phyloP scores from a whole-genome alignment of 495 filamentous ascomycete species.

The Neurospora sp. region DNA sequence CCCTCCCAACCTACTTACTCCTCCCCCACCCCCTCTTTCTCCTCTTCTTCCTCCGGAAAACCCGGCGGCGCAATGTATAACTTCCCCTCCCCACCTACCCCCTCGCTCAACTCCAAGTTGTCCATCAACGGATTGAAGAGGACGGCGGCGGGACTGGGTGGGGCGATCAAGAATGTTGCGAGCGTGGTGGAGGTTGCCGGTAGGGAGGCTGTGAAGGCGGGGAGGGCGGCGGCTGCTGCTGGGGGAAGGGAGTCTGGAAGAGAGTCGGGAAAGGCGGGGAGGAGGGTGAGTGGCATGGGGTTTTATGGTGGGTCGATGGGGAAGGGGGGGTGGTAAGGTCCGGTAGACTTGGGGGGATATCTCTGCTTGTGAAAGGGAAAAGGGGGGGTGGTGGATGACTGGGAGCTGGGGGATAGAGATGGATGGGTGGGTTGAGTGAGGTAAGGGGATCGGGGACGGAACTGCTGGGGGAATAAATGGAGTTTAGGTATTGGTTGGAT shows the following conservation, averaged over 20 bases:
- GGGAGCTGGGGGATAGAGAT: background rate
- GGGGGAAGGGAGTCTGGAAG: background rate
- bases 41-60: background rate
- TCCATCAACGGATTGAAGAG: background rate
- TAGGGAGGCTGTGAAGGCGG: background rate
- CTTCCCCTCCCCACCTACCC: background rate
- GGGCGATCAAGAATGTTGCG: background rate
- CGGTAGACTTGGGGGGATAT: no score
- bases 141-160: background rate
- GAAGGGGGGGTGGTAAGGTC: background rate
- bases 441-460: no score
- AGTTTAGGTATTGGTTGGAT: no score
- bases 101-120: background rate
- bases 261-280: background rate
- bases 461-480: no score
- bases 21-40: background rate
- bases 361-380: no score
- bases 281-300: background rate
- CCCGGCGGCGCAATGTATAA: background rate
- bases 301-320: background rate
- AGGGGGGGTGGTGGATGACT: no score
- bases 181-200: background rate
- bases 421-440: background rate
- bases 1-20: background rate
- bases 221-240: background rate